Evolutionary conservation across 2,329 filamentous ascomycete genomes (phyloP), one percentile per base, ranked within the genome.

Genomic region (Colletotrichum camelliae): DNA sequence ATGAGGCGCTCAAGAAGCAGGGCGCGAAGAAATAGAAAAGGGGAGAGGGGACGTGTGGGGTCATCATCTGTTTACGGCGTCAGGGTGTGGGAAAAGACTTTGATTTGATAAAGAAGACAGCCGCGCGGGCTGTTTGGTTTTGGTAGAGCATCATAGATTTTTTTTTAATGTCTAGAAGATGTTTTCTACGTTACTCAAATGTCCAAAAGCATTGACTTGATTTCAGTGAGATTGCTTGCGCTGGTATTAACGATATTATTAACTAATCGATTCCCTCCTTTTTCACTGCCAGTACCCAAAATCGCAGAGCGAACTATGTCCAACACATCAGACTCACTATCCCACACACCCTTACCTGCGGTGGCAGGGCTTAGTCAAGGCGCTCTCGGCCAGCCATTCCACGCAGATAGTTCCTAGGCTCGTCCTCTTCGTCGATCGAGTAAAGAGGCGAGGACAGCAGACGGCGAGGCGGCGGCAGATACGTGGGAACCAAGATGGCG

Each of bases 31-130:
- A 58, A 37, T 69, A 61, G 24, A 37, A 24, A 27, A 21, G 2
- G 18, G 60, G 5, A 4, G 13, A n/a, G 12, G 52, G 52, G 27
- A 21, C 4, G 21, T 24, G 31, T 29, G 13, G 31, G 4, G 12
- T 8, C 18, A 15, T 10, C 10, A 18, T 27, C 39, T 79, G 37
- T 77, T 78, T 77, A 81, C 79, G 81, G 77, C 77, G 75, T 77
- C 15, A 18, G 39, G 33, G 31, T 52, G 21, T 52, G 43, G 43
- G 43, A 52, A 52, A 66, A 27, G 61, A 39, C 16, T 39, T 29
- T 66, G 37, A 48, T 52, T 66, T 10, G 7, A 64, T n/a, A n/a
- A 27, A 27, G 18, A 18, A 66, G 4, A n/a, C 43, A n/a, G 43
- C 43, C 43, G n/a, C n/a, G n/a, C 10, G 43, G 43, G 43, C 43